Evolutionary conservation across 202 grass and related monocot genomes (phyloP), one percentile per base, ranked within the genome.

Genomic region (Setaria viridis): DNA sequence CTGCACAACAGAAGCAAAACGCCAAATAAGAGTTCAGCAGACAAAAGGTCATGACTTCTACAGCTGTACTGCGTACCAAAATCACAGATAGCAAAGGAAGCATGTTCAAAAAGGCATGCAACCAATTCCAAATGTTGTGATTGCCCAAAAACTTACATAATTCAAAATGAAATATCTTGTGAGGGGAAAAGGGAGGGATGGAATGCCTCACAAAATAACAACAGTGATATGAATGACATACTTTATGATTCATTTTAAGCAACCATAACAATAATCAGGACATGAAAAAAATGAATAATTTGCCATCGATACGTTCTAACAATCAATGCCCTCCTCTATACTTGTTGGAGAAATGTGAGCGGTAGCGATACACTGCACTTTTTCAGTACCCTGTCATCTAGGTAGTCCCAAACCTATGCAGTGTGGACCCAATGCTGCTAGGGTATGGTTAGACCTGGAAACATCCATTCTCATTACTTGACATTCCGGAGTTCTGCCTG

Each of bases 1-100:
- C 57, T 88, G 78, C 64, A 55, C n/a, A 85, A 81, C 64, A 67
- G 1, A 81, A 84, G 43, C 55, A 76, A 67, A 81, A 76, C 9
- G 13, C 9, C 47, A 71, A 57, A 88, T 34, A 77, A 77, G 43
- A 35, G 21, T 76, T 77, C 46, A 76, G 33, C 9, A 87, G 67
- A 78, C 53, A 35, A 42, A 72, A 83, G 15, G 42, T 46, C 53
- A 80, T 76, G 39, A 30, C 16, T 67, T 54, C 32, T 69, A 19
- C 81, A 68, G 62, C 41, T 66, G 14, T 30, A 55, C 43, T 11
- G 20, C 6, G 1, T 29, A 62, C n/a, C 42, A 48, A 73, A 78
- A 46, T 69, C 47, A 4, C 72, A 86, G 37, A 34, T 47, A 76
- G 63, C 0, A 76, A 72, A 68, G 15, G 6, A 70, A 17, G 76